These are phyloP conservation scores for Rhizophagus prolifer DNA, from an alignment of 192 early-diverging fungal genomes.

Conservation along the genomic window DNA sequence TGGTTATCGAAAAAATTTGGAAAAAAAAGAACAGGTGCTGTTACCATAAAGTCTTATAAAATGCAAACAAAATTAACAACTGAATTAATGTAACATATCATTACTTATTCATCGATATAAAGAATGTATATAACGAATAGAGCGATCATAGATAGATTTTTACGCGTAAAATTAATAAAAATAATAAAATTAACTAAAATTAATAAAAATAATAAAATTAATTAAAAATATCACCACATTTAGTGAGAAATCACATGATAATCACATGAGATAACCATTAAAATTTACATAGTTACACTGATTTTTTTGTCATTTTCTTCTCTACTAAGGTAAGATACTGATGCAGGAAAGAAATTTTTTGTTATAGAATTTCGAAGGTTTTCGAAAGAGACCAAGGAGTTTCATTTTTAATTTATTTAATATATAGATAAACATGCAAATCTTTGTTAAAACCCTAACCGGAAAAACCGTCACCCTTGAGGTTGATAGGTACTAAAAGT, in stretches of 20 bases:
- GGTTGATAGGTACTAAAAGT: constrained; percentile 51
- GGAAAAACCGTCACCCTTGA: constrained; percentile 80
- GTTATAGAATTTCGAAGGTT: too few relatives aligned
- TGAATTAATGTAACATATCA: too few relatives aligned
- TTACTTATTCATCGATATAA: background rate
- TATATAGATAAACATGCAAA: constrained; percentile 54
- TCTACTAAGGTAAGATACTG: too few relatives aligned
- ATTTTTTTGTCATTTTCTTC: too few relatives aligned
- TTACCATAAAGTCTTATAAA: too few relatives aligned
- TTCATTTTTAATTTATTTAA: background rate
- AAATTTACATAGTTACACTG: too few relatives aligned
- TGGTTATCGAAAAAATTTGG: constrained; percentile 22
- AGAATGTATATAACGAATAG: background rate
- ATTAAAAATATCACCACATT: too few relatives aligned
- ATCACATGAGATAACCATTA: background rate
- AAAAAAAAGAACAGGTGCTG: background rate
- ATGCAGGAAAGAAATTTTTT: too few relatives aligned
- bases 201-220: background rate
- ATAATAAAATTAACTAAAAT: background rate
- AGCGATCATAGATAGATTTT: background rate
- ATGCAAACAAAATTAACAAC: background rate
- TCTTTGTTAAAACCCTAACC: constrained; percentile 79
- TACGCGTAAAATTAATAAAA: background rate
- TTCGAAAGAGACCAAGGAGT: too few relatives aligned
- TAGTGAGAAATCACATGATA: background rate